phyloP scores from a whole-genome alignment of 2,329 filamentous ascomycete genomes.

The Pseudogymnoascus sp. region DNA sequence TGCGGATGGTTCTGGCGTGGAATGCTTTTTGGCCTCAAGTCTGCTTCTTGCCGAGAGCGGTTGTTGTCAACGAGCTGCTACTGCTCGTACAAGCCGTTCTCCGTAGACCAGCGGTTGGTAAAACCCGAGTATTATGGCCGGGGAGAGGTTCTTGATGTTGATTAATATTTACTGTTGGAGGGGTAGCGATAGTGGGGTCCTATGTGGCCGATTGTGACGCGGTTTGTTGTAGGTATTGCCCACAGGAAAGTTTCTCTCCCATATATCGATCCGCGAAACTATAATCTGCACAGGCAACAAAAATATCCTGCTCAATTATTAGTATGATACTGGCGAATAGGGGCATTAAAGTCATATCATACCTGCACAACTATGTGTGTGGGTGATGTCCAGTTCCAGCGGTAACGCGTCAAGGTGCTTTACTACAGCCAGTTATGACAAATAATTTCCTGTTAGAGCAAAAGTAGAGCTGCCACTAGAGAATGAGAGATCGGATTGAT shows the following conservation, averaged over 20 bases:
- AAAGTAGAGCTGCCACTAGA: not conserved
- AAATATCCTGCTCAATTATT: not conserved
- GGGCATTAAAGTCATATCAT: not conserved
- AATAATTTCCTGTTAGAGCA: not conserved
- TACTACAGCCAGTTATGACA: not conserved
- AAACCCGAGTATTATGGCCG: not conserved
- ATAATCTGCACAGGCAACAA: not conserved
- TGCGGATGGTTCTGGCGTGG: not conserved
- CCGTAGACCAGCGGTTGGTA: not conserved
- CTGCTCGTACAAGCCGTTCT: not conserved
- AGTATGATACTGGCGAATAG: not conserved
- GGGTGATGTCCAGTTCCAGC: not conserved
- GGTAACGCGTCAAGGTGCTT: not conserved
- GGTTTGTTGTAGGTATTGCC: not conserved
- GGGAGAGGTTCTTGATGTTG: not conserved
- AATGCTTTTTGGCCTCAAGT: not conserved
- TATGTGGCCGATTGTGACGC: not conserved
- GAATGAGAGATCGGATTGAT: not conserved
- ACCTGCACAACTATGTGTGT: not conserved
- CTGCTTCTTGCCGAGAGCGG: not conserved
- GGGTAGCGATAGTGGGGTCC: not conserved
- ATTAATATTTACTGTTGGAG: not conserved
- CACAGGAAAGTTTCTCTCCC: not conserved
- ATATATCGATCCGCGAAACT: not conserved
- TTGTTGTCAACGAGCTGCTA: not conserved